Base-by-base conservation (phyloP, 345 rosid species). In the Triadica sebifera region DNA sequence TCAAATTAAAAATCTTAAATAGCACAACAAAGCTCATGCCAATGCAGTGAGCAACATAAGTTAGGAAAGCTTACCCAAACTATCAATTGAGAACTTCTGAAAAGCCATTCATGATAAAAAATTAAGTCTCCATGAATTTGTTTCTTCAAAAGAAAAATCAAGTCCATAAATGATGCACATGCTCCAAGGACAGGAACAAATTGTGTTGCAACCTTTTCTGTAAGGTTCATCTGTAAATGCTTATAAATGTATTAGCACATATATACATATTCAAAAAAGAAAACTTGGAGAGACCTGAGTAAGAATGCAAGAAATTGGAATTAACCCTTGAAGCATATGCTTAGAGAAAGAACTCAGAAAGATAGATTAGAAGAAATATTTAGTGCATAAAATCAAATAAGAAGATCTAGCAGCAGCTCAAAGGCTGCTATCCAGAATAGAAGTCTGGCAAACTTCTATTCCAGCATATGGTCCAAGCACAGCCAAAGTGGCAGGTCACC, bases 1-100 rank as follows among this genome's bases (percentile, higher is more conserved):
- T 72, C 57, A 53, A 71, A 43, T n/a, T 55, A 52, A 61, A 71
- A 63, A 60, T 51, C 62, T 62, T 41, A 65, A 38, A 16, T 55
- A 60, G 39, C 41, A 58, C 41, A 75, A 57, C 29, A 62, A 70
- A 69, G 19, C 22, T 34, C 52, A 71, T 61, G 25, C n/a, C 7
- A 74, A n/a, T 20, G 64, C n/a, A 39, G 64, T 43, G 19, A 60
- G 55, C 37, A 73, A 15, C 45, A 2, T 47, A 63, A 52, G 67
- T n/a, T 62, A 67, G 41, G 9, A 69, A 70, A 75, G 64, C 91
- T 86, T 83, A 93, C 98, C 95, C 97, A 91, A 24, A 87, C 82
- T 52, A 83, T 70, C 67, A 87, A 79, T 69, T 79, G 82, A 56
- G 91, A 89, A 74, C 84, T 72, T 73, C 75, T 75, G 76, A 81